Evolutionary conservation across 192 early-diverging fungal genomes (phyloP).

Genomic region (Entrophospora sp.): DNA sequence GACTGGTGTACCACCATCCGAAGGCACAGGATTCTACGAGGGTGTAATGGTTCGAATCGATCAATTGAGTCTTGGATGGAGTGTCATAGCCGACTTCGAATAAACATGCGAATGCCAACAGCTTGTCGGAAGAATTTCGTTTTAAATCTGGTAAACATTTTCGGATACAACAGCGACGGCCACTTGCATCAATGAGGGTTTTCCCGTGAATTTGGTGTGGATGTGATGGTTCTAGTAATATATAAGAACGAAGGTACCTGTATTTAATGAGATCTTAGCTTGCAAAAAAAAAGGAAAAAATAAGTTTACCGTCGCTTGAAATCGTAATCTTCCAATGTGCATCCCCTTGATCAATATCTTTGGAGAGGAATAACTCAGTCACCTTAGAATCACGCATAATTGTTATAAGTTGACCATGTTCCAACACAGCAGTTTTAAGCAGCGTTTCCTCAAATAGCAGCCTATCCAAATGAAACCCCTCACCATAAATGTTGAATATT

Average conservation of each 20-base stretch:
- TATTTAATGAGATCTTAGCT: too few species aligned
- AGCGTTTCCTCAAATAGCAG: constrained; percentile 10
- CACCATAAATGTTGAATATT: constrained; percentile 9
- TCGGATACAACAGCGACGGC: constrained; percentile 12
- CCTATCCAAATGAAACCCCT: constrained; percentile 16
- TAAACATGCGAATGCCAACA: constrained; percentile 13
- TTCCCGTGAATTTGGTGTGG: constrained; percentile 1
- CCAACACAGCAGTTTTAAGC: not conserved
- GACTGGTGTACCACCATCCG: constrained; percentile 13
- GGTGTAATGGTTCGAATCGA: not conserved
- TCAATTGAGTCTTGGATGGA: not conserved
- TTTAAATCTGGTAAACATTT: constrained; percentile 1
- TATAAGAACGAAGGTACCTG: not conserved
- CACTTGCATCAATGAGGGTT: constrained; percentile 16
- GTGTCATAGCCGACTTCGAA: not conserved
- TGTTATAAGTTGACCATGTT: not conserved
- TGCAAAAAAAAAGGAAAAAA: not conserved
- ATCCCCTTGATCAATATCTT: not conserved
- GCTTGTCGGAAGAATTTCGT: not conserved
- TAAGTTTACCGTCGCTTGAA: not conserved
- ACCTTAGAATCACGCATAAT: constrained; percentile 8
- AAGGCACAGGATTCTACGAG: constrained; percentile 9
- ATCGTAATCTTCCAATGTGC: constrained; percentile 9
- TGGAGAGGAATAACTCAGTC: not conserved
- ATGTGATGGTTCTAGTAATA: not conserved